These are phyloP conservation scores for Echinosophora koreensis DNA, from an alignment of 306 rosid genomes.

Conservation along the genomic window DNA sequence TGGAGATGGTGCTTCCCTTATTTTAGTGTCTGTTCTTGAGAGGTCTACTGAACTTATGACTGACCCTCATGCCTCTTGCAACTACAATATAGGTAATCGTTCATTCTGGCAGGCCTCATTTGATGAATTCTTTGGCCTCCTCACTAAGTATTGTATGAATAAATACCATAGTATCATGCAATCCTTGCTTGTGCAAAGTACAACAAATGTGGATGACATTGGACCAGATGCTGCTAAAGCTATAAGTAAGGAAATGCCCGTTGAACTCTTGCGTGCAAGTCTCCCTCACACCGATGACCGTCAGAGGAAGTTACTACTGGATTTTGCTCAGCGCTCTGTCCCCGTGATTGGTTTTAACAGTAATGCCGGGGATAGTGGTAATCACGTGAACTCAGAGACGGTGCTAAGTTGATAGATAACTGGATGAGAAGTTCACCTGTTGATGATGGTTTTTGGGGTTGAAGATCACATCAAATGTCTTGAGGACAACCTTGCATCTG, in stretches of 20 bases:
- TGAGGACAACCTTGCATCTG: conserved; percentile 41
- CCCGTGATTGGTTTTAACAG: conserved; percentile 59
- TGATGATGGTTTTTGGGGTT: conserved; percentile 38
- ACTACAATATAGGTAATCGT: conserved; percentile 56
- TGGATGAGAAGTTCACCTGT: conserved; percentile 6
- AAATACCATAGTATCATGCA: conserved; percentile 63
- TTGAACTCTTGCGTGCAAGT: conserved; percentile 67
- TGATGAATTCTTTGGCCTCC: conserved; percentile 62
- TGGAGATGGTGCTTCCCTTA: conserved; percentile 66
- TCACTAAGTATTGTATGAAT: conserved; percentile 63
- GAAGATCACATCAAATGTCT: conserved; percentile 34
- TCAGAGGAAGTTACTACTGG: conserved; percentile 57
- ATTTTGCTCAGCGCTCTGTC: conserved; percentile 62
- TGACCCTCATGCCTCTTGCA: conserved; percentile 56
- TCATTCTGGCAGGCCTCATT: conserved; percentile 70
- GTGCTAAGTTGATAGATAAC: conserved; percentile 63
- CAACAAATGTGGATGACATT: conserved; percentile 48
- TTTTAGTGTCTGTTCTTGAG: conserved; percentile 62
- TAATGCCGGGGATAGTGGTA: conserved; percentile 57
- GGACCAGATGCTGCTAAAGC: conserved; percentile 61
- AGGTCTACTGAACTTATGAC: conserved; percentile 58
- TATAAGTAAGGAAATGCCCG: conserved; percentile 61
- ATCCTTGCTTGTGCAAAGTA: conserved; percentile 51
- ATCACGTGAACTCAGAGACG: conserved; percentile 81
- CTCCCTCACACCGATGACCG: conserved; percentile 65